A percentile compares a stretch with the other conserved stretches of the same genome.
Conservation (phyloP, 2,329 filamentous ascomycete species). For the Dissoconium aciculare region DNA sequence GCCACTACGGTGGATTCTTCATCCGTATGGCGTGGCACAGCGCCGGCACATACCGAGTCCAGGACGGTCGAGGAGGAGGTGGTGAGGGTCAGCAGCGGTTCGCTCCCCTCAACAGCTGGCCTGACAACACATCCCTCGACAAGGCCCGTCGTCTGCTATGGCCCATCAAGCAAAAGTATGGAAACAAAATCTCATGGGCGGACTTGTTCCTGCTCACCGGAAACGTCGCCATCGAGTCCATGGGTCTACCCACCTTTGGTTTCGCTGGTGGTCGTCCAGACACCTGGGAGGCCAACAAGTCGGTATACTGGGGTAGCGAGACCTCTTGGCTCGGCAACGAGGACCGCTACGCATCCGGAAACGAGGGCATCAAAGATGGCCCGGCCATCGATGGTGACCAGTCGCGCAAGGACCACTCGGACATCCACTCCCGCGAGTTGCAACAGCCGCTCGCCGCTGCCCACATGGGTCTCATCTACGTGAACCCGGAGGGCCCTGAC, state of each 20-base stretch:
- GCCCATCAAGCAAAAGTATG: slow-evolving; percentile 76
- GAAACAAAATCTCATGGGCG: slow-evolving; percentile 68
- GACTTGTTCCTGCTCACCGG: slow-evolving; percentile 57
- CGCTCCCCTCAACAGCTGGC: slow-evolving; percentile 69
- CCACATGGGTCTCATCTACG: slow-evolving; percentile 68
- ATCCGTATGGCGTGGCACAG: slow-evolving; percentile 72
- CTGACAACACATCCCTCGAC: slow-evolving; percentile 63
- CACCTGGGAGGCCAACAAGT: slow-evolving; percentile 61
- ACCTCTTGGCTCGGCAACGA: slow-evolving; percentile 61
- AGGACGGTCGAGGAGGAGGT: slow-evolving; percentile 59
- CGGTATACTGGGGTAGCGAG: slow-evolving; percentile 64
- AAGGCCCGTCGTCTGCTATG: slow-evolving; percentile 66
- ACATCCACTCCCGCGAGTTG: slow-evolving; percentile 44
- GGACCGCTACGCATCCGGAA: slow-evolving; percentile 46
- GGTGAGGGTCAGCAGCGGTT: slow-evolving; percentile 62
- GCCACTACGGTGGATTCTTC: slow-evolving; percentile 68
- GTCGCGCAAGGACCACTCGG: slow-evolving; percentile 29
- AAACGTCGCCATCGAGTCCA: slow-evolving; percentile 62
- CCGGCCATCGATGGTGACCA: slow-evolving; percentile 29
- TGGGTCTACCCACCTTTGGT: slow-evolving; percentile 59
- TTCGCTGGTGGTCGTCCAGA: slow-evolving; percentile 60
- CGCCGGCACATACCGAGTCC: slow-evolving; percentile 61
- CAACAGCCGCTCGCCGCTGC: slow-evolving; percentile 53
- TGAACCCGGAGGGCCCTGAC: slow-evolving; percentile 66
- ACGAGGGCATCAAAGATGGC: slow-evolving; percentile 29